Percentiles rank a stretch among this genome's conserved stretches.
Conservation (phyloP, 2,329 filamentous ascomycete species). For the Clonostachys rhizophaga region DNA sequence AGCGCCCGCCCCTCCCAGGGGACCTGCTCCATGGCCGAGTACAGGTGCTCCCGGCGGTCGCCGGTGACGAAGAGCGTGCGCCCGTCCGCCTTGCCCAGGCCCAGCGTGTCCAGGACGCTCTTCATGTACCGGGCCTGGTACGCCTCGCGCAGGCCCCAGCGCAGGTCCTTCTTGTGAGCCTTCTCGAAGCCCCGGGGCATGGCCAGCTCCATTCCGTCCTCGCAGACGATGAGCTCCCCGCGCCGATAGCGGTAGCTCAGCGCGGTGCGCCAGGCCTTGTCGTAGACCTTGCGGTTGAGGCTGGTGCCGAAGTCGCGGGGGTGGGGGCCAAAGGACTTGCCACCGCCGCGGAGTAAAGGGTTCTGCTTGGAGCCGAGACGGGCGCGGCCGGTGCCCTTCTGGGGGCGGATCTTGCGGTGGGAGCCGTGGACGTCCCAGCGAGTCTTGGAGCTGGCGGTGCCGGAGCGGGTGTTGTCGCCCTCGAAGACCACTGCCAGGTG, state of each 20-base stretch:
- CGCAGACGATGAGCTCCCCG: conserved; percentile 82
- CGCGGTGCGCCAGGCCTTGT: conserved; percentile 91
- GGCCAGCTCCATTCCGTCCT: conserved; percentile 68
- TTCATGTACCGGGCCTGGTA: conserved; percentile 59
- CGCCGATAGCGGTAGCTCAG: conserved; percentile 85
- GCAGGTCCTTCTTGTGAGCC: conserved; percentile 31
- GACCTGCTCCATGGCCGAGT: conserved; percentile 59
- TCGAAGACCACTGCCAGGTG: conserved; percentile 92
- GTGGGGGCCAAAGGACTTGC: conserved; percentile 84
- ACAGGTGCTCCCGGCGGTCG: conserved; percentile 56
- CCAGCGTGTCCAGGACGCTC: conserved; percentile 66
- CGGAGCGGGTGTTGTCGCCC: conserved; percentile 81
- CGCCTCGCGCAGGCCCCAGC: conserved; percentile 45
- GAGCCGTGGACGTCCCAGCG: conserved; percentile 81
- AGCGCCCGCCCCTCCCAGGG: conserved; percentile 66
- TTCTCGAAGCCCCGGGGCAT: conserved; percentile 45
- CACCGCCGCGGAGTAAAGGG: conserved; percentile 78
- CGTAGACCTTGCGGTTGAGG: conserved; percentile 86
- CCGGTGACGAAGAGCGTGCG: conserved; percentile 73
- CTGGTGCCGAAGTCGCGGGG: conserved; percentile 85
- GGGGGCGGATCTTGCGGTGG: conserved; percentile 72
- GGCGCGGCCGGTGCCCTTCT: conserved; percentile 81
- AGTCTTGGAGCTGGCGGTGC: conserved; percentile 79
- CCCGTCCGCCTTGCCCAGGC: conserved; percentile 62
- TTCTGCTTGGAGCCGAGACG: conserved; percentile 78